phyloP scores from a whole-genome alignment of 306 rosid genomes.

The Cucumis cinereus region DNA sequence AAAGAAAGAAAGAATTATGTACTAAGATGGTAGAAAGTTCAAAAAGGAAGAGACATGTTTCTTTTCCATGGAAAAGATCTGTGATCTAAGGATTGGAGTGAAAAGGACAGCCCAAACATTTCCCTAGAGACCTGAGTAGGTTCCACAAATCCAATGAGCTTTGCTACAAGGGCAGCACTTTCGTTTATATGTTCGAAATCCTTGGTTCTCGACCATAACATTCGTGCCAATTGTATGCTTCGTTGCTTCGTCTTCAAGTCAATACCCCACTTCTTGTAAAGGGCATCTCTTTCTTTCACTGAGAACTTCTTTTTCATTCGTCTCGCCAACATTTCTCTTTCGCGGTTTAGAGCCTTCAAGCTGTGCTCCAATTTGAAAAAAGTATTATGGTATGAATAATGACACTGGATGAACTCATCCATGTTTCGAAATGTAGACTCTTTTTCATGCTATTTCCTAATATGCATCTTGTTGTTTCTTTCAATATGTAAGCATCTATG shows the following conservation, averaged over 20 bases:
- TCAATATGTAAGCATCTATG: background rate
- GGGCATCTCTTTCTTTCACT: slow-evolving; percentile 41
- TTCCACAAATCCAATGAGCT: slow-evolving; percentile 49
- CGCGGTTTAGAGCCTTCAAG: slow-evolving; percentile 40
- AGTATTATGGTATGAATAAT: background rate
- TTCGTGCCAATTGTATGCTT: slow-evolving; percentile 50
- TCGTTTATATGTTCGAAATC: slow-evolving; percentile 44
- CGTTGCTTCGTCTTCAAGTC: slow-evolving; percentile 50
- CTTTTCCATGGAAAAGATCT: slow-evolving; percentile 34
- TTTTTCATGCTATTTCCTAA: background rate
- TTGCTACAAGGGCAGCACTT: slow-evolving; percentile 69
- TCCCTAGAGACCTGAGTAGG: slow-evolving; percentile 36
- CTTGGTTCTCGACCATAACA: slow-evolving; percentile 43
- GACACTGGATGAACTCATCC: background rate
- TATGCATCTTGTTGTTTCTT: background rate
- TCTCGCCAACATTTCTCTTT: slow-evolving; percentile 74
- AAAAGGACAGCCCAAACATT: slow-evolving; percentile 47
- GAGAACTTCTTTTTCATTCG: slow-evolving; percentile 49
- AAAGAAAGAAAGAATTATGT: background rate
- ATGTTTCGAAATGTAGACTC: background rate
- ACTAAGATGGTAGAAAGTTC: slow-evolving; percentile 5
- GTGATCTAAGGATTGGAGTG: slow-evolving; percentile 17
- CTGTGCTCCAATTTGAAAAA: slow-evolving; percentile 24
- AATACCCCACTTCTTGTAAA: slow-evolving; percentile 60
- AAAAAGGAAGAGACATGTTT: slow-evolving; percentile 20